Conservation (phyloP, 148 eudicot genomes). For the Pharnaceum exiguum region DNA sequence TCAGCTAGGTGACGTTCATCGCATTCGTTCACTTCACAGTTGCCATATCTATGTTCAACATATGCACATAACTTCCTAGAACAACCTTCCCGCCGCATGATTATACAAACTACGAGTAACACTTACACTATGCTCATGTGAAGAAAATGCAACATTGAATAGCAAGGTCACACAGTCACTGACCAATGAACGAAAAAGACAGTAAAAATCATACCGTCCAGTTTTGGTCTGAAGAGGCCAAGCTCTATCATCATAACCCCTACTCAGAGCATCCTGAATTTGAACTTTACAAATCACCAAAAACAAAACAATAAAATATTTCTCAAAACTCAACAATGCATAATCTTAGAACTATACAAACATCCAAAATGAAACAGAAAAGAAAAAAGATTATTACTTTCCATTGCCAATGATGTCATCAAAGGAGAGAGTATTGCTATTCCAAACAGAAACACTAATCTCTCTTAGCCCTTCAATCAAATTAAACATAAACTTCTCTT, state of each 20-base stretch:
- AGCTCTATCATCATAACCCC: conserved; percentile 71
- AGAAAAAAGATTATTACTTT: conserved; percentile 43
- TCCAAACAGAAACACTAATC: conserved; percentile 64
- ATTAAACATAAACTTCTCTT: conserved; percentile 76
- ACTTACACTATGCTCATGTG: background rate
- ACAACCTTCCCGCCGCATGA: too few relatives aligned
- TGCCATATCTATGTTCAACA: too few relatives aligned
- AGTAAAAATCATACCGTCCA: conserved; percentile 53
- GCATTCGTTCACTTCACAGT: too few relatives aligned
- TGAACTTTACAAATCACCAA: conserved; percentile 39
- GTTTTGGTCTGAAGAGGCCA: conserved; percentile 84
- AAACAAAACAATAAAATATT: conserved; percentile 2
- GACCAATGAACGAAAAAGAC: background rate
- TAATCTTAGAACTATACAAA: too few relatives aligned
- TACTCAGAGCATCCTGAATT: conserved; percentile 62
- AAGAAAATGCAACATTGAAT: background rate
- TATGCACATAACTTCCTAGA: too few relatives aligned
- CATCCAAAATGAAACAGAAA: conserved; percentile 2
- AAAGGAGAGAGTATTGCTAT: conserved; percentile 68
- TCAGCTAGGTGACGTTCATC: too few relatives aligned
- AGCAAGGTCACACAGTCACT: background rate
- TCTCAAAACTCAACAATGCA: background rate
- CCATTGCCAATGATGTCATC: conserved; percentile 93
- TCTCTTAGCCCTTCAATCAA: conserved; percentile 81
- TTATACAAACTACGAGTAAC: too few relatives aligned